Percentiles rank a stretch among this genome's conserved stretches.
Conservation (phyloP, 805 yeast species). For the Sugiyamaella marilandica region DNA sequence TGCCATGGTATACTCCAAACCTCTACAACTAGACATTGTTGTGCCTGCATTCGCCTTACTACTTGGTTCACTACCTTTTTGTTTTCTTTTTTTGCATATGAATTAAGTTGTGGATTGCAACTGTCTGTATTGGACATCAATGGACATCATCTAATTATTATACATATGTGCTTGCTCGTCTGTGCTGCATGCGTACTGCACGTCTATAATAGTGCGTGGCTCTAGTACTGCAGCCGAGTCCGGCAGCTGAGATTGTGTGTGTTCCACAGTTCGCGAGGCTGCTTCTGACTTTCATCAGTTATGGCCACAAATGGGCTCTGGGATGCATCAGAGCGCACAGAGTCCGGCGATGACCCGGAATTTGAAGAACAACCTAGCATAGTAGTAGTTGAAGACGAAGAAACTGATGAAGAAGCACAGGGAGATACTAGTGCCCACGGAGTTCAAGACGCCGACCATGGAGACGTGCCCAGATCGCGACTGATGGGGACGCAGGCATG, state of each 20-base stretch:
- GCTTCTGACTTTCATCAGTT: not conserved
- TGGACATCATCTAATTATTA: too few relatives aligned
- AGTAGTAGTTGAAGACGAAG: not conserved
- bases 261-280: not conserved
- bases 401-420: not conserved
- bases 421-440: not conserved
- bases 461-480: not conserved
- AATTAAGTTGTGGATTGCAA: too few relatives aligned
- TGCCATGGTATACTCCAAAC: not conserved
- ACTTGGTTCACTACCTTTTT: too few relatives aligned
- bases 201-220: too few relatives aligned
- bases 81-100: too few relatives aligned
- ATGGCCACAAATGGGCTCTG: not conserved
- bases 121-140: too few relatives aligned
- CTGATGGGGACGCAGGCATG: not conserved
- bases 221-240: too few relatives aligned
- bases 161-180: too few relatives aligned
- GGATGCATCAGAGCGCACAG: not conserved
- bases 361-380: not conserved
- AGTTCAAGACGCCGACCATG: not conserved
- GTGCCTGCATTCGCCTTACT: too few relatives aligned
- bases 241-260: too few relatives aligned
- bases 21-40: not conserved
- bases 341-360: not conserved
- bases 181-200: too few relatives aligned